These are phyloP conservation scores for Xerocomellus intermedius DNA, from an alignment of 768 basidiomycete genomes.

Conservation along the genomic window DNA sequence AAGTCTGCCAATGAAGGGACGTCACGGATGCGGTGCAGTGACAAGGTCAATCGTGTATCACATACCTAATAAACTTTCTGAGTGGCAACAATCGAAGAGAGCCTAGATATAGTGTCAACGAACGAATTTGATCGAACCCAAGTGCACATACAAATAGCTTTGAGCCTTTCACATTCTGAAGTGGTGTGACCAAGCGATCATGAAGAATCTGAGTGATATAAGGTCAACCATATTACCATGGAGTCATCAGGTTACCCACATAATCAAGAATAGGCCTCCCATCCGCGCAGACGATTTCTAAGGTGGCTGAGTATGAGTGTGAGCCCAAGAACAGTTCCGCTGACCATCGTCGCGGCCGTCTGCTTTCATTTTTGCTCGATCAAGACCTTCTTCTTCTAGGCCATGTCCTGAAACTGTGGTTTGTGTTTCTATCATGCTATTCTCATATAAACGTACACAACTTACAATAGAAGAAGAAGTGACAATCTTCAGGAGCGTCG, in stretches of 20 bases:
- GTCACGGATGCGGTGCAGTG: not conserved
- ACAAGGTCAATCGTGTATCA: not conserved
- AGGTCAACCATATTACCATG: not conserved
- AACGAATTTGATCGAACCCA: not conserved
- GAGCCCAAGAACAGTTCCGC: not conserved
- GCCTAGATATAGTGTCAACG: conserved; percentile 14
- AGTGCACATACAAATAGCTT: conserved; percentile 17
- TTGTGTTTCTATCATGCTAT: not conserved
- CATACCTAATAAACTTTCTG: conserved; percentile 27
- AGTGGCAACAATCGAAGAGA: conserved; percentile 32
- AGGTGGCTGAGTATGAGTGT: not conserved
- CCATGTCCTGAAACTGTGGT: conserved; percentile 24
- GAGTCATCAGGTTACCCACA: conserved; percentile 11
- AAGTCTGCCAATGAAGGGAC: conserved; percentile 14
- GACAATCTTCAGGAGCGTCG: conserved; percentile 43
- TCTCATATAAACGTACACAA: too few relatives aligned
- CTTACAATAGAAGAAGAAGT: conserved; percentile 58
- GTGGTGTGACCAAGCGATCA: conserved; percentile 15
- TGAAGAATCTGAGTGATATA: conserved; percentile 18
- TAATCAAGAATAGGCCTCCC: conserved; percentile 23
- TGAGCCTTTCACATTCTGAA: conserved; percentile 16
- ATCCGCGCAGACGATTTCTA: conserved; percentile 23
- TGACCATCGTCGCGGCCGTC: conserved; percentile 51
- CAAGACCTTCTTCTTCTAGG: conserved; percentile 8
- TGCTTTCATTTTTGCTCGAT: conserved; percentile 40